Evolutionary conservation across 129 eudicot genomes (phyloP), one percentile per base, ranked within the genome.

Genomic region (Arctium minus): DNA sequence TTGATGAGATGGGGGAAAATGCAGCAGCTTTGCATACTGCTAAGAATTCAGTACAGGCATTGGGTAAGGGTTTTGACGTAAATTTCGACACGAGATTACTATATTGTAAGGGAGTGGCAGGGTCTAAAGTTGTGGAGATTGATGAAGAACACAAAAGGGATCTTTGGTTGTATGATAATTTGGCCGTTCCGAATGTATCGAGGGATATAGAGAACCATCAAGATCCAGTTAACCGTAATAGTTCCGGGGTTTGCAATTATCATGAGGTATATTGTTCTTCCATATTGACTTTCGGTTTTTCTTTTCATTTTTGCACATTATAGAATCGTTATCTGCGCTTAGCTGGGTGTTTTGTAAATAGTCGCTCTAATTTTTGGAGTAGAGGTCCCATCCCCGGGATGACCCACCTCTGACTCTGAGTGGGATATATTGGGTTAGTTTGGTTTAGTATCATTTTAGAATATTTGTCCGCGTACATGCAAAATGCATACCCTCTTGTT

Each of bases 21-120:
- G 97, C 96, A 60, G 97, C 98, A 78, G 97, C 97, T 88, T 87
- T 92, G 84, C 98, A 95, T 71, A 95, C 98, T 8, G 97, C 97
- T 74, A 77, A 88, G 42, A 87, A 95, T 87, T 78, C 98, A 18
- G 92, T 95, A 38, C 90, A 91, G 87, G 97, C 98, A 10, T 73
- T 95, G 78, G 98, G 98, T 2, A 95, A 89, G 90, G 98, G 97
- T 0, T 95, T 95, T 75, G 98, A 95, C 87, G 91, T 92, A 22
- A 95, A 95, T 85, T 95, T 87, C 73, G 97, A 95, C 78, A 95
- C 94, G 3, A 91, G 98, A 87, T 90, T 95, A 89, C 72, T 95
- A 36, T 95, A 95, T 77, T 95, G 97, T 88, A 95, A 95, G 67
- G 98, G 98, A 31, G 86, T 86, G 6, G 88, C 87, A 2, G 97